Evolutionary conservation across 192 early-diverging fungal genomes (phyloP), one percentile per base, ranked within the genome.

Genomic region (Helicostylum pulchrum): DNA sequence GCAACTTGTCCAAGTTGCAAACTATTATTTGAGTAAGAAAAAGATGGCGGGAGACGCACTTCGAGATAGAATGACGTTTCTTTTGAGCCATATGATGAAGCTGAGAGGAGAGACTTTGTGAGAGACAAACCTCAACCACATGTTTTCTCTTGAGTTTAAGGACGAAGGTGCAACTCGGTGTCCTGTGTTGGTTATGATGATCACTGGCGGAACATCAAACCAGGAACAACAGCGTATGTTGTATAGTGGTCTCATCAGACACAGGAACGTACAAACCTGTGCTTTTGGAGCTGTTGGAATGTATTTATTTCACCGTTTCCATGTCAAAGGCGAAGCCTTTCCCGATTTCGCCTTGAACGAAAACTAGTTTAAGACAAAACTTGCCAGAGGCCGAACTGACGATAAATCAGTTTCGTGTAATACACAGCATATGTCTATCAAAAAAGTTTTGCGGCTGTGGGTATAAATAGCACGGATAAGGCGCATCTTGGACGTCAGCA

Each of bases 281-380:
- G 54, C 54, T 57, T 57, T 57, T 39, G 32, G 36, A 34, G 54
- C 54, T 6, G 9, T 57, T n/a, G 34, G 26, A 9, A 19, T 57
- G 0, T 57, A 57, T 39, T 10, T 57, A 0, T 57, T 42, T 17
- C 7, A 39, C 19, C 54, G 32, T 0, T 57, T 34, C 15, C 54
- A 57, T 20, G 17, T 9, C 26, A 19, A 20, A 20, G 39, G 39
- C 32, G 36, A 57, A 20, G 5, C 31, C 2, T 57, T 57, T 39
- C 54, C 54, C 0, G 39, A 39, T 57, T 57, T 57, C 5, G n/a
- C 7, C 7, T 3, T 9, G 17, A 57, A 20, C 5, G 17, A 57
- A 20, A 42, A 57, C 17, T 57, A 36, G 54, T 57, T 39, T 20
- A 20, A 42, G 2, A 20, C 19, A 6, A 57, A 57, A 20, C n/a